These are phyloP conservation scores for Vachellia pachyceras DNA, from an alignment of 306 rosid species.

Conservation along the genomic window DNA sequence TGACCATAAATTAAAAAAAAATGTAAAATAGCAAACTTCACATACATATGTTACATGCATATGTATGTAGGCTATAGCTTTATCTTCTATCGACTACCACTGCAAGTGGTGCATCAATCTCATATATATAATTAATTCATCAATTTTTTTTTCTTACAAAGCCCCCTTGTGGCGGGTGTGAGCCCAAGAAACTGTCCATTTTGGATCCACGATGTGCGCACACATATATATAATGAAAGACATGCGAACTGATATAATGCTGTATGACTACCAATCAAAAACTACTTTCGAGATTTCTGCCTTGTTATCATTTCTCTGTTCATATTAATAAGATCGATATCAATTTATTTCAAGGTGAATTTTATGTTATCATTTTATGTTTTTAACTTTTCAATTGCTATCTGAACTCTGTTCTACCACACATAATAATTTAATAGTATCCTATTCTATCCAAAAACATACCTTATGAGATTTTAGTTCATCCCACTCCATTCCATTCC, in stretches of 20 bases:
- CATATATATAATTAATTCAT: too few relatives aligned
- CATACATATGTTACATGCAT: too few relatives aligned
- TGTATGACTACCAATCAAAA: background rate
- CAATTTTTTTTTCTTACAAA: too few relatives aligned
- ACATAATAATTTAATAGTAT: too few relatives aligned
- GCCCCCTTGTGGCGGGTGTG: too few relatives aligned
- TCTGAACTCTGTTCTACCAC: background rate
- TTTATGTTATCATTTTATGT: background rate
- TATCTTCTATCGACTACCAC: too few relatives aligned
- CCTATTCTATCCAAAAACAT: background rate
- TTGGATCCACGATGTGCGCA: background rate
- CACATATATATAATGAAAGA: too few relatives aligned
- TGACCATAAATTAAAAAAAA: too few relatives aligned
- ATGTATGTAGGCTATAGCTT: too few relatives aligned
- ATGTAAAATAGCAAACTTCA: too few relatives aligned
- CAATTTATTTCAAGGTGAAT: background rate
- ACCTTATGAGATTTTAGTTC: background rate
- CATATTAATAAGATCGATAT: background rate
- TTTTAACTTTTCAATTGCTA: background rate
- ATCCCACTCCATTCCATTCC: background rate
- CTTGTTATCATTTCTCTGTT: background rate
- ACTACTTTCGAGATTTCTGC: background rate
- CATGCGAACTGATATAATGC: background rate
- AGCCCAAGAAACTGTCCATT: background rate
- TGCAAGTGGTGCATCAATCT: too few relatives aligned